phyloP scores from a whole-genome alignment of 306 rosid species.

The Castanea mollissima region DNA sequence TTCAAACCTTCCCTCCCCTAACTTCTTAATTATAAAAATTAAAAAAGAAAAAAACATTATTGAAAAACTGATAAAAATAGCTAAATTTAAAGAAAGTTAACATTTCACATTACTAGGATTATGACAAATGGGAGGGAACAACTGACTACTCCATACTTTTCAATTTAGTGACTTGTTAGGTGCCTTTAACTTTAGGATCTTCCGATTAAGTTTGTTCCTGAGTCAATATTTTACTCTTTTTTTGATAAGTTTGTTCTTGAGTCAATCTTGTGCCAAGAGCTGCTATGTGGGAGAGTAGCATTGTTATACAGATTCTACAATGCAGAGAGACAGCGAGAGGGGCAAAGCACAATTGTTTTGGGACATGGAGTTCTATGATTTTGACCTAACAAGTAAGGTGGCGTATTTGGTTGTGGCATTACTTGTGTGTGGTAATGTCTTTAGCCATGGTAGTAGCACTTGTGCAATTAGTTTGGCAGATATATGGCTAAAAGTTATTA shows the following conservation, averaged over 20 bases:
- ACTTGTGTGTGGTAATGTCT: background rate
- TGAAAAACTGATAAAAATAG: background rate
- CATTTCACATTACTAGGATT: background rate
- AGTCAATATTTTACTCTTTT: background rate
- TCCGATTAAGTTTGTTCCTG: background rate
- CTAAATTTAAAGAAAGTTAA: background rate
- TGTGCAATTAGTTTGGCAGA: background rate
- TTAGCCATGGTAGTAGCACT: background rate
- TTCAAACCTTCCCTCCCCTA: too few relatives aligned
- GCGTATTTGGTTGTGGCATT: background rate
- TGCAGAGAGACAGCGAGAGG: background rate
- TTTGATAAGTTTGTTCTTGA: background rate
- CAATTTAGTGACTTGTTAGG: background rate
- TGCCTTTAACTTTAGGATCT: background rate
- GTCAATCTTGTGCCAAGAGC: background rate
- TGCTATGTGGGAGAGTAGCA: background rate
- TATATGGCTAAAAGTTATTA: background rate
- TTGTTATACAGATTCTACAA: background rate
- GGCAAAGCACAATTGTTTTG: constrained; percentile 16
- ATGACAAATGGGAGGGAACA: background rate
- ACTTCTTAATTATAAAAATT: too few relatives aligned
- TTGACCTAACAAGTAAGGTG: background rate
- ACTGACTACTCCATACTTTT: background rate
- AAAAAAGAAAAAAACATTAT: too few relatives aligned
- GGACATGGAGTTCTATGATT: background rate